phyloP scores from a whole-genome alignment of 2,329 filamentous ascomycete species.

The Talaromyces sp. region DNA sequence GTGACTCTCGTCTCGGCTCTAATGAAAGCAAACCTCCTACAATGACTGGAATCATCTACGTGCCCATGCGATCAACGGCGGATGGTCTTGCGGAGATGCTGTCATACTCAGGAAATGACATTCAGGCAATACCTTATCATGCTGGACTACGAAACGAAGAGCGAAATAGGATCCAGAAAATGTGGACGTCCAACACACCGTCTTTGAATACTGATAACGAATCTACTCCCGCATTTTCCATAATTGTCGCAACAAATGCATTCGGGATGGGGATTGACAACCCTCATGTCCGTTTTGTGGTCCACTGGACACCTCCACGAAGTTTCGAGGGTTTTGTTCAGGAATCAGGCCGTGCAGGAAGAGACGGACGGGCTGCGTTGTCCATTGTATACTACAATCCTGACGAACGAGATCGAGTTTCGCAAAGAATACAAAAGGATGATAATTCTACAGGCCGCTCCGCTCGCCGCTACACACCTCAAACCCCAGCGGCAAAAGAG shows the following conservation, averaged over 20 bases:
- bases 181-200: constrained; percentile 32
- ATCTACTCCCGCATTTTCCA: constrained; percentile 65
- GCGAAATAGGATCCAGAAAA: constrained; percentile 54
- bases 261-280: constrained; percentile 99
- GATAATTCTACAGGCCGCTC: constrained; percentile 26
- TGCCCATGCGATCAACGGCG: constrained; percentile 36
- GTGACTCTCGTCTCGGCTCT: constrained; percentile 49
- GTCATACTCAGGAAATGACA: constrained; percentile 23
- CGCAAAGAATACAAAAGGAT: constrained; percentile 44
- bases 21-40: constrained; percentile 23
- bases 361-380: constrained; percentile 79
- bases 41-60: constrained; percentile 46
- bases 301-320: constrained; percentile 91
- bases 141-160: constrained; percentile 66
- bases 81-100: constrained; percentile 37
- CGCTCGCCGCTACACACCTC: constrained; percentile 46
- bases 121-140: constrained; percentile 45
- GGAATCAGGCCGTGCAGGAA: constrained; percentile 85
- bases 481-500: constrained; percentile 30
- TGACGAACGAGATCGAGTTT: constrained; percentile 75
- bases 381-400: constrained; percentile 90
- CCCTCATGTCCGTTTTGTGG: constrained; percentile 86
- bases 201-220: constrained; percentile 14
- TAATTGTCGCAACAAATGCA: constrained; percentile 91
- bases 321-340: constrained; percentile 96